These are phyloP conservation scores for Arabidopsis suecica DNA, from an alignment of 345 rosid species.

Conservation along the genomic window DNA sequence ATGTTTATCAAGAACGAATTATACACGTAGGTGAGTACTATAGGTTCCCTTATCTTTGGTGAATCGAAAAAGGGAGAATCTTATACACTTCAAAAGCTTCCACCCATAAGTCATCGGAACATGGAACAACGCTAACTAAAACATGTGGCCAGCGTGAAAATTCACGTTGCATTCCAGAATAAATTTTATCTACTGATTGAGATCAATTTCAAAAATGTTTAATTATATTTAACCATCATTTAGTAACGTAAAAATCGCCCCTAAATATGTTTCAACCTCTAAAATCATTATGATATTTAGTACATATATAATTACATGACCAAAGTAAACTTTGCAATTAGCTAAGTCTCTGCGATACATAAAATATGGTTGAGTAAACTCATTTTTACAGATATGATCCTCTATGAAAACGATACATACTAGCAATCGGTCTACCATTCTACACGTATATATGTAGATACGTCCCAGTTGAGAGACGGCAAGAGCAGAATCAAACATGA, in stretches of 20 bases:
- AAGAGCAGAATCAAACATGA: constrained; percentile 40
- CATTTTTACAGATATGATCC: not conserved
- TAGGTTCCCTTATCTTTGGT: constrained; percentile 38
- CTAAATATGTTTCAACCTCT: not conserved
- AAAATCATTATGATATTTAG: not conserved
- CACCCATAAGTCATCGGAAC: constrained; percentile 24
- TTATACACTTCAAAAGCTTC: constrained; percentile 32
- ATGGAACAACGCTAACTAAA: constrained; percentile 22
- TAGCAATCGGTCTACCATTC: not conserved
- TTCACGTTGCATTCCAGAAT: constrained; percentile 4
- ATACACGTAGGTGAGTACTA: constrained; percentile 32
- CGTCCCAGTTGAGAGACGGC: constrained; percentile 3
- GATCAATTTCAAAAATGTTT: not conserved
- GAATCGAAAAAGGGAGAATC: constrained; percentile 30
- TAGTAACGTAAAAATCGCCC: not conserved
- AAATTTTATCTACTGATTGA: not conserved
- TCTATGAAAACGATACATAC: not conserved
- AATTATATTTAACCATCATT: not conserved
- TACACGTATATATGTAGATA: constrained; percentile 21
- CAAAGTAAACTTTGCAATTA: not conserved
- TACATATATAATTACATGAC: not conserved
- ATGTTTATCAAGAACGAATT: constrained; percentile 39
- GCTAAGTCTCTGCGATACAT: not conserved
- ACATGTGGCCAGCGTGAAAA: constrained; percentile 4
- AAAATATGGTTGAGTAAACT: not conserved